Percentiles rank a stretch among this genome's conserved stretches.
Evolutionary conservation across 148 eudicot species (phyloP).

Genomic region (Rhododendron kiyosumense): DNA sequence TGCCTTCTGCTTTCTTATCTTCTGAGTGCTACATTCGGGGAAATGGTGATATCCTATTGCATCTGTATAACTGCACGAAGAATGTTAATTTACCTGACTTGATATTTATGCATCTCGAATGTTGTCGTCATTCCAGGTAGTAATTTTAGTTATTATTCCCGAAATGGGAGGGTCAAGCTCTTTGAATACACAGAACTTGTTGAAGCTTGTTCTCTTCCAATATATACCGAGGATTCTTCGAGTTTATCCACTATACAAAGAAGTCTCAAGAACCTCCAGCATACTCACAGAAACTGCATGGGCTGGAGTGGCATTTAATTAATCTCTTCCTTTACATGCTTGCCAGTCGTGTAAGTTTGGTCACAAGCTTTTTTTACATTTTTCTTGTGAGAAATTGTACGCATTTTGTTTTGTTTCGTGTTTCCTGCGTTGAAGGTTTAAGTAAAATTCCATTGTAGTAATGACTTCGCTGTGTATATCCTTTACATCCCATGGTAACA

Average conservation of each 20-base stretch:
- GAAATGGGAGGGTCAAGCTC: conserved; percentile 51
- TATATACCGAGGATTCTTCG: conserved; percentile 84
- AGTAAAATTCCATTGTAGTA: neutral
- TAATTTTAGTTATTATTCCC: conserved; percentile 58
- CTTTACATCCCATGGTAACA: neutral
- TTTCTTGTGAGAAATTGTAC: neutral
- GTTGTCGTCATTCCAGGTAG: conserved; percentile 40
- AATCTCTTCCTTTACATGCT: conserved; percentile 95
- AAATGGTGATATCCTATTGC: neutral
- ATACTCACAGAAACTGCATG: conserved; percentile 96
- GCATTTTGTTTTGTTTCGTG: conserved; percentile 28
- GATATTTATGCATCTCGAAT: neutral
- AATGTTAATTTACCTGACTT: conserved; percentile 13
- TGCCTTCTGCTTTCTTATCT: neutral
- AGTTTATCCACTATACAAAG: conserved; percentile 61
- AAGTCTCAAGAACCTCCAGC: conserved; percentile 86
- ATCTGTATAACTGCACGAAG: neutral
- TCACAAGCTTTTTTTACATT: neutral
- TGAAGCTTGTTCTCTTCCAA: conserved; percentile 77
- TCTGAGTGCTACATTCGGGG: neutral
- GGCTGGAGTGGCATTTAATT: conserved; percentile 95
- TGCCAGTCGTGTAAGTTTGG: conserved; percentile 89
- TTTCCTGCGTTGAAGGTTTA: conserved; percentile 36
- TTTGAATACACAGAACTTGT: conserved; percentile 63
- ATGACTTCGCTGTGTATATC: neutral